phyloP scores from a whole-genome alignment of 805 yeast species.

The Dipodascopsis uninucleata region DNA sequence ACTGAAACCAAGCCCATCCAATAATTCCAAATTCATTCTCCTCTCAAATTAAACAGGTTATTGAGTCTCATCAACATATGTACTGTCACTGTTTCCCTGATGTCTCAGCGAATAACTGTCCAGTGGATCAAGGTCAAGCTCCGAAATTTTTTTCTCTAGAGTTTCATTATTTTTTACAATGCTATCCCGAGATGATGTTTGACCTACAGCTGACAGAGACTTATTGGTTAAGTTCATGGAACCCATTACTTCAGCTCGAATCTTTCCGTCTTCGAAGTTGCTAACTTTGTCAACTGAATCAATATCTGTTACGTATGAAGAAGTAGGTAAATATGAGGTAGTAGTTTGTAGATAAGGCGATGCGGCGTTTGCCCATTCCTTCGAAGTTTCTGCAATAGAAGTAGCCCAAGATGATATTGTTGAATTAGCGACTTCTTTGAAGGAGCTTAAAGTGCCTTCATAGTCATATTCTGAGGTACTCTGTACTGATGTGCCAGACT shows the following conservation, averaged over 20 bases:
- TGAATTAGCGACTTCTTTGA: conserved; percentile 17
- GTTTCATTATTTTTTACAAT: too few relatives aligned
- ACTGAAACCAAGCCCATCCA: not conserved
- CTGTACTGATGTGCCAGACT: conserved; percentile 6
- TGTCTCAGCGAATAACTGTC: conserved; percentile 23
- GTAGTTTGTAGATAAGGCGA: conserved; percentile 19
- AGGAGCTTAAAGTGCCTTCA: too few relatives aligned
- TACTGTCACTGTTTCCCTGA: conserved; percentile 6
- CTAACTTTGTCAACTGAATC: conserved; percentile 3
- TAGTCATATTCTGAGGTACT: not conserved
- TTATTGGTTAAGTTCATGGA: too few relatives aligned
- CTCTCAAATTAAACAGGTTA: conserved; percentile 1
- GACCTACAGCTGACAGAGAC: too few relatives aligned
- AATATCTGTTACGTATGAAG: not conserved
- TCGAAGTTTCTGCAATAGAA: conserved; percentile 21
- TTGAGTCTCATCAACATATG: conserved; percentile 22
- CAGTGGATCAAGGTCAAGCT: conserved; percentile 16
- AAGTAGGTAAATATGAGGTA: conserved; percentile 7
- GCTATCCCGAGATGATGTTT: too few relatives aligned
- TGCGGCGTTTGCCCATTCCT: conserved; percentile 24
- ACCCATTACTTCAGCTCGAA: too few relatives aligned
- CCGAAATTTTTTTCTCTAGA: not conserved
- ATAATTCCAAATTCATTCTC: not conserved
- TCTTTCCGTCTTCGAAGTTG: conserved; percentile 8
- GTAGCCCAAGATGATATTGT: conserved; percentile 22